Base-by-base conservation (phyloP, 441 rosid genomes). In the Jatropha multifida region DNA sequence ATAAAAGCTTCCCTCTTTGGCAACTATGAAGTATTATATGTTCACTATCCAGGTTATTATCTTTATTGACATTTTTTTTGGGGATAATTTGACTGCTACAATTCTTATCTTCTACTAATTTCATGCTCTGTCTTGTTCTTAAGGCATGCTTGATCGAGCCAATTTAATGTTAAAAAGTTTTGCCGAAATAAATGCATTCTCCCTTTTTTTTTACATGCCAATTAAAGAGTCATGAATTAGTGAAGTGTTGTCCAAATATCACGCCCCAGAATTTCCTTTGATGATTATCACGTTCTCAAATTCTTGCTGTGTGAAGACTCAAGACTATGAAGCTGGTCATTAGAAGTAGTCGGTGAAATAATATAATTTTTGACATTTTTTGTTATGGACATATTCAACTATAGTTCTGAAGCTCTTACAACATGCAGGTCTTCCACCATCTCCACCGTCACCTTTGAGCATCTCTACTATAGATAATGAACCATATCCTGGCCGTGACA, bases 401-500 rank as follows among this genome's bases (percentile, higher is more conserved):
- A 2, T 44, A 27, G 11, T 54, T 42, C 44, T 78, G 76, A 68
- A 32, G 48, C 52, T 71, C 63, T 52, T 74, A 48, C 38, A 65
- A 80, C 49, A 54, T 80, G 59, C 80, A 90, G 92, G 96, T 77
- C 91, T 91, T 74, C 96, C 93, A 27, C 88, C 89, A 13, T 85
- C 92, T 68, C 94, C 94, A 58, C 91, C 90, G 74, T 83, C 83
- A 37, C 82, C 77, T 74, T 79, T 87, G 1, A 75, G 85, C 70
- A 83, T 74, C 69, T 76, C 86, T 32, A 77, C 75, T 0, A 40
- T 59, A 7, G 84, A 88, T 66, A 78, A 80, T 71, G 82, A 86
- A 65, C 88, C 92, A 6, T 81, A 73, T 68, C 26, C 77, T 27
- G 86, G 81, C 49, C 82, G 48, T 41, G 81, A 63, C 46, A 71